Evolutionary conservation across 306 rosid genomes (phyloP), one percentile per base, ranked within the genome.

Genomic region (Albizia julibrissin): DNA sequence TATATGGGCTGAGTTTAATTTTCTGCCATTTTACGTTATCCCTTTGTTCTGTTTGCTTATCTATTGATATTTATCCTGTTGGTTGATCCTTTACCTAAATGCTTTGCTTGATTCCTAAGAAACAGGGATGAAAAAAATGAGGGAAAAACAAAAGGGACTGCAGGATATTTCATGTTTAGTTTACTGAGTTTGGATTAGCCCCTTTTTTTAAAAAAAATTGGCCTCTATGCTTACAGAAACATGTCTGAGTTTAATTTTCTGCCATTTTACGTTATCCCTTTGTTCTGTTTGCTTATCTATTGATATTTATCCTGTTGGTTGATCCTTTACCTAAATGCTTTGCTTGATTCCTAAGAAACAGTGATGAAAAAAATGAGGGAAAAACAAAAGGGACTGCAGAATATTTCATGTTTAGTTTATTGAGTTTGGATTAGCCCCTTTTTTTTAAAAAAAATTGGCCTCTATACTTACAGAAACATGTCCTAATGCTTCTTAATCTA

Each of bases 261-360:
- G 18, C 76, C 59, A 24, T 64, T 77, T 75, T 44, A 24, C 62
- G 31, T 73, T 8, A 59, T 58, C 3, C 37, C 50, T 58, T 44
- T 24, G 24, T 43, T 78, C 21, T 61, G 52, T 39, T 27, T 54
- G 44, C 44, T 3, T 31, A 65, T 72, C 49, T 42, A 50, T 22
- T 33, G 65, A 52, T 46, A 18, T 50, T 52, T 10, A n/a, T 52
- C 29, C 33, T 74, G 37, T 75, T 56, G 70, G 40, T 22, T 39
- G 54, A 56, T 34, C 54, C 71, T 40, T 61, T 26, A 5, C 2
- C 16, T 6, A 75, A n/a, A 59, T 76, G 54, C 29, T 62, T 43
- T 76, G 72, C 68, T 62, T 61, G 58, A 50, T 62, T 61, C n/a
- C 61, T 26, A 27, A 62, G 72, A 62, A 76, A 61, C 11, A 27